Percentiles rank a stretch among this genome's conserved stretches.
Evolutionary conservation across 192 early-diverging fungal genomes (phyloP).

Genomic region (Chytriomyces sp.): DNA sequence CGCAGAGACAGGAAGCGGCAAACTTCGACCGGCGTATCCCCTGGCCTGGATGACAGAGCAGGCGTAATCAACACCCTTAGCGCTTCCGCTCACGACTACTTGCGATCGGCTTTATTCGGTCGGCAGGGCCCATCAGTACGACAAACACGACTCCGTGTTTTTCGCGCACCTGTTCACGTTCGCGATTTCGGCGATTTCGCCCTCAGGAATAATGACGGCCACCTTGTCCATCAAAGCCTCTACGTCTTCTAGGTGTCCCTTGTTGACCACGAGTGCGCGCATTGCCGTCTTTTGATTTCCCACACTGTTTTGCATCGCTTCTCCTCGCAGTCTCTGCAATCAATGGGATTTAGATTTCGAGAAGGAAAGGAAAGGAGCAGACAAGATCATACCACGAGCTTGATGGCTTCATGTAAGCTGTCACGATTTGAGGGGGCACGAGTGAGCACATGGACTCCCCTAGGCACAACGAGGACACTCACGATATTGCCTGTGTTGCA

Average conservation of each 20-base stretch:
- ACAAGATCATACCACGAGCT: conserved; percentile 67
- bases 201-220: conserved; percentile 57
- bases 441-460: background rate
- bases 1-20: conserved; percentile 91
- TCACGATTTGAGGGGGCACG: too few species aligned
- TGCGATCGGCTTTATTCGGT: conserved; percentile 42
- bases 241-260: conserved; percentile 70
- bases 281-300: conserved; percentile 78
- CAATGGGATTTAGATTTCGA: background rate
- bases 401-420: conserved; percentile 78
- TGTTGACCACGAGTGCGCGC: conserved; percentile 83
- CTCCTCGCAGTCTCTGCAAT: conserved; percentile 71
- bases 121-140: background rate
- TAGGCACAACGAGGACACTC: conserved; percentile 15
- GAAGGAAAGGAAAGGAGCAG: background rate
- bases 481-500: conserved; percentile 49
- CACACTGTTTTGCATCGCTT: conserved; percentile 82
- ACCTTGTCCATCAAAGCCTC: conserved; percentile 69
- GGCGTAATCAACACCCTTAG: conserved; percentile 82
- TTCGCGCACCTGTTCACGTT: conserved; percentile 74
- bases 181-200: conserved; percentile 83
- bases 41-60: conserved; percentile 76
- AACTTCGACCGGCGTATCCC: conserved; percentile 81
- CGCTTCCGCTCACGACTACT: conserved; percentile 90
- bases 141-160: background rate